Conservation (phyloP, 2,329 filamentous ascomycete genomes). For the Fusarium penzigii region DNA sequence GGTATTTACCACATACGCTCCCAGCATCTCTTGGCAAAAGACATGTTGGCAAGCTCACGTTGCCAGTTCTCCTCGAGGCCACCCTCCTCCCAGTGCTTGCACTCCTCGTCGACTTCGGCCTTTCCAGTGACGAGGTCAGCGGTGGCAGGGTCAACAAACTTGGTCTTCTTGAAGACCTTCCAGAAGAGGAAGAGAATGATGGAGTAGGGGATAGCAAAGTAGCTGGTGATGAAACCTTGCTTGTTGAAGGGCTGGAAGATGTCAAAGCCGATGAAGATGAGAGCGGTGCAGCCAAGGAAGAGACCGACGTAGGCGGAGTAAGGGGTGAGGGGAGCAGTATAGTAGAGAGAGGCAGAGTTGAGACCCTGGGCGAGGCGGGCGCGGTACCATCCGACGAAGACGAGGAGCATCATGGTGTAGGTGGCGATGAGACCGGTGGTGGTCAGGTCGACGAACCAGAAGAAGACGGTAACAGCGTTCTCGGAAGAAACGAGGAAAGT, state of each 20-base stretch:
- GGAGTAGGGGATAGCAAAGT: conserved; percentile 56
- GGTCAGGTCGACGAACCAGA: conserved; percentile 56
- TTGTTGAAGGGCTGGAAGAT: conserved; percentile 52
- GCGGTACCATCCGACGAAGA: conserved; percentile 47
- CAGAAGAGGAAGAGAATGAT: conserved; percentile 54
- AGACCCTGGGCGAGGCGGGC: conserved; percentile 52
- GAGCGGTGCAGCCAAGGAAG: conserved; percentile 46
- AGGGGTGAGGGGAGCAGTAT: conserved; percentile 51
- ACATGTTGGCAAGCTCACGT: conserved; percentile 37
- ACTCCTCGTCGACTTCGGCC: conserved; percentile 63
- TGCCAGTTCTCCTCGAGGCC: conserved; percentile 48
- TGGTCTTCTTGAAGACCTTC: conserved; percentile 49
- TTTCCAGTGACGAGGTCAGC: conserved; percentile 50
- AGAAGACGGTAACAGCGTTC: conserved; percentile 49
- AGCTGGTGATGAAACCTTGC: conserved; percentile 52
- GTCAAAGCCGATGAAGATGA: conserved; percentile 59
- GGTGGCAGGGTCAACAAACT: conserved; percentile 29
- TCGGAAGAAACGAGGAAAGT: conserved; percentile 51
- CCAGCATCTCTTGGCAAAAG: conserved; percentile 38
- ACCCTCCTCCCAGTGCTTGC: conserved; percentile 45
- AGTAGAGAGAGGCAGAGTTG: conserved; percentile 48
- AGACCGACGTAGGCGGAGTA: conserved; percentile 53
- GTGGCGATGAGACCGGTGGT: conserved; percentile 59
- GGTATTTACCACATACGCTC: conserved; percentile 39
- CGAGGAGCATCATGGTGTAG: conserved; percentile 47